Percentiles rank a stretch among this genome's conserved stretches.
These are phyloP conservation scores for Exophiala aquamarina DNA, from an alignment of 2,329 filamentous ascomycete genomes.

Conservation along the genomic window DNA sequence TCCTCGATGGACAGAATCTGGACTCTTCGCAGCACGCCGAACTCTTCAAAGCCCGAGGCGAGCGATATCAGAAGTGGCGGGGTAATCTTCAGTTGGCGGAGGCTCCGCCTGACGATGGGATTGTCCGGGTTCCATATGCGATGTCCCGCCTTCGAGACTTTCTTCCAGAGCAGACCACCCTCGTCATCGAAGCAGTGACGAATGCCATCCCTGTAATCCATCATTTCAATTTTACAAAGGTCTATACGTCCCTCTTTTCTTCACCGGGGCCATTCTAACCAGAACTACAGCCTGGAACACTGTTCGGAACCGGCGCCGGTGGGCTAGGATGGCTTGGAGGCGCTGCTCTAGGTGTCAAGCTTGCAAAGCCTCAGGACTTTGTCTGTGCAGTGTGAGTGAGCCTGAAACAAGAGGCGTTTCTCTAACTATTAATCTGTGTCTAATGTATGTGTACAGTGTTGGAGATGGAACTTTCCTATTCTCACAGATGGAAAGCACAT, in stretches of 20 bases:
- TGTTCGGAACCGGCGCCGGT: constrained; percentile 77
- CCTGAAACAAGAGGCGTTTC: too few species aligned
- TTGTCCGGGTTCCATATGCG: too few species aligned
- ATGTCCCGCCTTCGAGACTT: constrained; percentile 29
- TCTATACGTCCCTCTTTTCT: too few species aligned
- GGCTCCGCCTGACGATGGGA: constrained; percentile 34
- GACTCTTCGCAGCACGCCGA: constrained; percentile 26
- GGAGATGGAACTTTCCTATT: constrained; percentile 68
- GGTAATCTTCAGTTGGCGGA: constrained; percentile 58
- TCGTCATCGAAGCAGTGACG: constrained; percentile 74
- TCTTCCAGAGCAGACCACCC: constrained; percentile 66
- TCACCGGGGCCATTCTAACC: too few species aligned
- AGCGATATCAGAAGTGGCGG: constrained; percentile 59
- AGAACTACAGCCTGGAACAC: constrained; percentile 69
- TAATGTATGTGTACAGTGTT: too few species aligned
- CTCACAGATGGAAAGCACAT: constrained; percentile 62
- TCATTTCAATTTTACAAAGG: constrained; percentile 65
- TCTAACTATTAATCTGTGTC: too few species aligned
- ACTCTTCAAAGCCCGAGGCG: constrained; percentile 36
- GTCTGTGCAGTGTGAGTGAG: constrained; percentile 41
- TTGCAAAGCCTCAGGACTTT: constrained; percentile 54
- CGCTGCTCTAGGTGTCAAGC: constrained; percentile 70
- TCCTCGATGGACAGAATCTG: constrained; percentile 45
- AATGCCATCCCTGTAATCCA: constrained; percentile 66
- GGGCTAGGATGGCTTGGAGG: constrained; percentile 79